Evolutionary conservation across 129 eudicot genomes (phyloP), one percentile per base, ranked within the genome.

Genomic region (sunflower (Helianthus annuus)): DNA sequence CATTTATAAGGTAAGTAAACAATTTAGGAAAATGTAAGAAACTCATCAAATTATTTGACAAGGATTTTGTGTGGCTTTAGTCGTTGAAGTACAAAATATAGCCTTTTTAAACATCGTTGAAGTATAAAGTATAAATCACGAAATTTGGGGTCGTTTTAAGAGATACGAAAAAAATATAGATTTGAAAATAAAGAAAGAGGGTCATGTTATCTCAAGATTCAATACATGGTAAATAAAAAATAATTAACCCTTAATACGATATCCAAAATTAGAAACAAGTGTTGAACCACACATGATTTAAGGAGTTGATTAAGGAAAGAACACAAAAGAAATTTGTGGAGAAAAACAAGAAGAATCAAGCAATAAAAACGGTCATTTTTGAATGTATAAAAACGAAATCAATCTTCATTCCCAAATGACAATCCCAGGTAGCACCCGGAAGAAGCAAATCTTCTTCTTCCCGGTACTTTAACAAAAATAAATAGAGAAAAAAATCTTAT

Each of bases 351-450:
- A 70, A 54, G 68, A 78, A 16, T 72, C 32, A 17, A 78, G 54
- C 62, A 53, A 19, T 6, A 71, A 64, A 65, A 71, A 71, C 72
- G 36, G 77, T 55, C 48, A 2, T 32, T 63, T 70, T 40, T 10
- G 2, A 68, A 32, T 42, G 72, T 78, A 78, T 78, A 78, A 71
- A 71, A 64, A 64, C 19, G 3, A 48, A 67, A 64, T 36, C 42
- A 3, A 27, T 32, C 29, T 64, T 71, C 68, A 44, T 55, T 64
- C 10, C 36, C 24, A 7, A 64, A 53, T 64, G 56, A 78, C 82
- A 78, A 78, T 78, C 82, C 82, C 82, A 52, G 82, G 77, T 65
- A 78, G 82, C 82, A 78, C 82, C 82, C 56, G 82, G 82, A 78
- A 78, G 82, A 78, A 78, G 82, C 38, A 34, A 15, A 64, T 29